Evolutionary conservation across 2,329 filamentous ascomycete species (phyloP).

Genomic region (Leptographium procerum): DNA sequence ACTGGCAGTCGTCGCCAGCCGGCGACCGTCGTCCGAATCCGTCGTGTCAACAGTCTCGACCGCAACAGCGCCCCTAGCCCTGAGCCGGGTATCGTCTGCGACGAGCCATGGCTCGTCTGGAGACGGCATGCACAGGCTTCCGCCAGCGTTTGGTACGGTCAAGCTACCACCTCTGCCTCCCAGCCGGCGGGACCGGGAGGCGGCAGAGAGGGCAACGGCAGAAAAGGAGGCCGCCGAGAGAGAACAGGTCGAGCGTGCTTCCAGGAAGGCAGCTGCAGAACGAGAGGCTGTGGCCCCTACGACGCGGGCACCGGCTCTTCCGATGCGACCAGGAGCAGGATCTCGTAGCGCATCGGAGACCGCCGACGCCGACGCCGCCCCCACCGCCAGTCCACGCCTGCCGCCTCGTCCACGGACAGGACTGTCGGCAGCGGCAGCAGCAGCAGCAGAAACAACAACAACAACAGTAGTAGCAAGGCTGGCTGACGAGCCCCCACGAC

Average conservation of each 20-base stretch:
- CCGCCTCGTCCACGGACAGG: slow-evolving; percentile 31
- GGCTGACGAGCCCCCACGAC: slow-evolving; percentile 6
- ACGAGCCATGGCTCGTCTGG: slow-evolving; percentile 36
- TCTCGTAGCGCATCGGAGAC: neutral
- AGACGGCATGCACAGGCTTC: slow-evolving; percentile 34
- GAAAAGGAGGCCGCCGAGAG: slow-evolving; percentile 17
- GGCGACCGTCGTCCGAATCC: slow-evolving; percentile 47
- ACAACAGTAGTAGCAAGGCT: slow-evolving; percentile 11
- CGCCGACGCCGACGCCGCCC: too few species aligned
- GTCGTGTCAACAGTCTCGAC: slow-evolving; percentile 43
- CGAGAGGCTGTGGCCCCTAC: slow-evolving; percentile 1
- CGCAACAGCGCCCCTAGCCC: slow-evolving; percentile 36
- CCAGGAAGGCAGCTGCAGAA: neutral
- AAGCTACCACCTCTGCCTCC: slow-evolving; percentile 47
- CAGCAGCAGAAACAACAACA: too few species aligned
- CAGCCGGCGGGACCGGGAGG: slow-evolving; percentile 41
- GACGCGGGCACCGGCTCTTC: slow-evolving; percentile 1
- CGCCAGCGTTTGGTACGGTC: slow-evolving; percentile 44
- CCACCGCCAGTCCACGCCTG: slow-evolving; percentile 3
- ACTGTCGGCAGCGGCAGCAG: neutral
- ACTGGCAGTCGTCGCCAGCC: slow-evolving; percentile 16
- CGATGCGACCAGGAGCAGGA: neutral
- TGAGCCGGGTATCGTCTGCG: slow-evolving; percentile 34
- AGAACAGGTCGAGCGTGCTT: neutral
- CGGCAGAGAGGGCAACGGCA: slow-evolving; percentile 23